phyloP scores from a whole-genome alignment of 148 eudicot genomes.

The Amaranthus palmeri region DNA sequence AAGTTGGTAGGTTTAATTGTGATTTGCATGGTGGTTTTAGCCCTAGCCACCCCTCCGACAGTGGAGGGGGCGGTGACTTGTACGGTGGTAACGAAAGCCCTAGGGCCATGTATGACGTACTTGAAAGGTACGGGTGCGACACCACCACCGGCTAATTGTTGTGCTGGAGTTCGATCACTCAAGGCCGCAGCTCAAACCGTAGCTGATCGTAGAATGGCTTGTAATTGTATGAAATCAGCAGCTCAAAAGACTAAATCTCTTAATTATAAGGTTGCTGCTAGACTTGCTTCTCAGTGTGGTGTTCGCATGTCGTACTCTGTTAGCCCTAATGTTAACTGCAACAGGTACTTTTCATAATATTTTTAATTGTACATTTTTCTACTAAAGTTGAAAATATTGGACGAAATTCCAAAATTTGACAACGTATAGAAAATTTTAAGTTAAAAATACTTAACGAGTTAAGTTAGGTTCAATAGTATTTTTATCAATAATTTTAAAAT shows the following conservation, averaged over 20 bases:
- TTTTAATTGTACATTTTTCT: background rate
- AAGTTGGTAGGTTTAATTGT: conserved; percentile 5
- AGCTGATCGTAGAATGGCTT: conserved; percentile 34
- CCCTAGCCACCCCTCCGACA: background rate
- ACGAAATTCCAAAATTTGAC: no score
- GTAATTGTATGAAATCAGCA: conserved; percentile 32
- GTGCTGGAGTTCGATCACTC: conserved; percentile 27
- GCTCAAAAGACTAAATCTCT: conserved; percentile 16
- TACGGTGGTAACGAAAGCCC: background rate
- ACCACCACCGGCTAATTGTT: conserved; percentile 21
- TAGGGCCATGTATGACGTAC: conserved; percentile 20
- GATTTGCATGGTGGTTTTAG: conserved; percentile 10
- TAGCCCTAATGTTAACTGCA: conserved; percentile 22
- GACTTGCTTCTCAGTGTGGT: conserved; percentile 21
- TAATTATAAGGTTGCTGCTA: conserved; percentile 12
- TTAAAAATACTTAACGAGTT: no score
- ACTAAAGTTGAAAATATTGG: background rate
- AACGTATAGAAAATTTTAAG: no score
- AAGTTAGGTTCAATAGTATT: no score
- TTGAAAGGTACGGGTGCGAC: conserved; percentile 10
- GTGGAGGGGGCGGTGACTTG: conserved; percentile 1
- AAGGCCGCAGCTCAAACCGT: conserved; percentile 26
- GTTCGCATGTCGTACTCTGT: conserved; percentile 17
- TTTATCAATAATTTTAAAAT: no score
- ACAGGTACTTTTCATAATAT: conserved; percentile 10